These are phyloP conservation scores for Fragaria vesca DNA, from an alignment of 306 rosid species.

Conservation along the genomic window DNA sequence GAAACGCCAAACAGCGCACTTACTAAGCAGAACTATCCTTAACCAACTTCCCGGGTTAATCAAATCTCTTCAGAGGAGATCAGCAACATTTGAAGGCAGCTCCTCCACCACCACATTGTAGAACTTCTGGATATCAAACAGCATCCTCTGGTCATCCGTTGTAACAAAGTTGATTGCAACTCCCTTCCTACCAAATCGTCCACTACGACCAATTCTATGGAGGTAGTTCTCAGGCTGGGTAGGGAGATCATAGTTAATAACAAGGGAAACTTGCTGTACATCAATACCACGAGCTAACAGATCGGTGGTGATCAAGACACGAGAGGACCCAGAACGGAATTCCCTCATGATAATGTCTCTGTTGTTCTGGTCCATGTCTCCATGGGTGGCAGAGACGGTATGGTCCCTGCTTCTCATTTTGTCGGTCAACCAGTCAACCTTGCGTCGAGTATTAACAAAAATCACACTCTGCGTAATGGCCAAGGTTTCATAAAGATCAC, in stretches of 20 bases:
- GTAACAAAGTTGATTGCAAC: constrained; percentile 80
- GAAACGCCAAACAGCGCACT: constrained; percentile 23
- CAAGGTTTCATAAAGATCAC: constrained; percentile 71
- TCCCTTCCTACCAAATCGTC: constrained; percentile 84
- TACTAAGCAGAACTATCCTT: constrained; percentile 31
- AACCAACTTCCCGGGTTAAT: neutral
- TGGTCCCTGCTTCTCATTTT: constrained; percentile 85
- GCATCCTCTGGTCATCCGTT: constrained; percentile 61
- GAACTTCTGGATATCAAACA: constrained; percentile 75
- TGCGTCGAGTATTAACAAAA: constrained; percentile 79
- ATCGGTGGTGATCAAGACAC: constrained; percentile 75
- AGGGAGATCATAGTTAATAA: constrained; percentile 75
- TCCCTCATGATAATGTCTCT: constrained; percentile 88
- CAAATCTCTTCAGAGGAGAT: constrained; percentile 67
- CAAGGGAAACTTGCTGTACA: constrained; percentile 83
- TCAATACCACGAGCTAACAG: constrained; percentile 86
- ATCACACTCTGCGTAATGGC: constrained; percentile 87
- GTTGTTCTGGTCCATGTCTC: constrained; percentile 90
- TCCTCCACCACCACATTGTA: constrained; percentile 71
- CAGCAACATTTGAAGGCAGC: constrained; percentile 80
- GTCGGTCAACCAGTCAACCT: constrained; percentile 89
- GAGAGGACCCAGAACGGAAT: constrained; percentile 79
- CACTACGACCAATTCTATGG: constrained; percentile 86
- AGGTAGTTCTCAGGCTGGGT: constrained; percentile 91
- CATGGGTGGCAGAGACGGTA: constrained; percentile 83